phyloP scores from a whole-genome alignment of 345 rosid genomes.

The Arabidopsis arenosa region DNA sequence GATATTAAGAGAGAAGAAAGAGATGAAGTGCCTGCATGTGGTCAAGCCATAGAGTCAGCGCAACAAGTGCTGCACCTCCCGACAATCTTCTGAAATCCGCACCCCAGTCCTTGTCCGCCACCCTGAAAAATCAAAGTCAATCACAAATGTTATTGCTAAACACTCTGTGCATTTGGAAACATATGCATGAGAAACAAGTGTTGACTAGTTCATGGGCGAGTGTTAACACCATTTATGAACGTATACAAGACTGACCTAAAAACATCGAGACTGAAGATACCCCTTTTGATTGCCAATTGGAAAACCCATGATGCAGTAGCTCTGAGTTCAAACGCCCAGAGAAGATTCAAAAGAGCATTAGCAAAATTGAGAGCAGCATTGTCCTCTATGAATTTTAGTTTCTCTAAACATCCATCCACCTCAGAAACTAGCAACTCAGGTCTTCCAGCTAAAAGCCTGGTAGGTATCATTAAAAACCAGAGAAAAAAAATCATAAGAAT shows the following conservation, averaged over 20 bases:
- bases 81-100: conserved; percentile 94
- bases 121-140: conserved; percentile 57
- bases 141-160: conserved; percentile 11
- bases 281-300: conserved; percentile 78
- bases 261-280: conserved; percentile 69
- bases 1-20: conserved; percentile 21
- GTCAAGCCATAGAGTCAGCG: conserved; percentile 94
- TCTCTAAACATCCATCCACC: conserved; percentile 69
- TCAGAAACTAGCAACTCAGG: conserved; percentile 64
- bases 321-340: conserved; percentile 94
- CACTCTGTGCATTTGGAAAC: neutral
- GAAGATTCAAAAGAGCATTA: conserved; percentile 81
- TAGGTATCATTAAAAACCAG: conserved; percentile 1
- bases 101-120: conserved; percentile 95
- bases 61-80: conserved; percentile 96
- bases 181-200: conserved; percentile 17
- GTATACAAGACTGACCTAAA: conserved; percentile 63
- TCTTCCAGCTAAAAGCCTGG: conserved; percentile 74
- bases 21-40: conserved; percentile 79
- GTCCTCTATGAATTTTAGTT: conserved; percentile 70
- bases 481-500: conserved; percentile 33
- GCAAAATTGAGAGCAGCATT: conserved; percentile 89
- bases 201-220: conserved; percentile 1
- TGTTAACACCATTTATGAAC: neutral
- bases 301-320: conserved; percentile 95